Base-by-base conservation (phyloP, 2,329 filamentous ascomycete genomes). In the Colletotrichum liaoningense region DNA sequence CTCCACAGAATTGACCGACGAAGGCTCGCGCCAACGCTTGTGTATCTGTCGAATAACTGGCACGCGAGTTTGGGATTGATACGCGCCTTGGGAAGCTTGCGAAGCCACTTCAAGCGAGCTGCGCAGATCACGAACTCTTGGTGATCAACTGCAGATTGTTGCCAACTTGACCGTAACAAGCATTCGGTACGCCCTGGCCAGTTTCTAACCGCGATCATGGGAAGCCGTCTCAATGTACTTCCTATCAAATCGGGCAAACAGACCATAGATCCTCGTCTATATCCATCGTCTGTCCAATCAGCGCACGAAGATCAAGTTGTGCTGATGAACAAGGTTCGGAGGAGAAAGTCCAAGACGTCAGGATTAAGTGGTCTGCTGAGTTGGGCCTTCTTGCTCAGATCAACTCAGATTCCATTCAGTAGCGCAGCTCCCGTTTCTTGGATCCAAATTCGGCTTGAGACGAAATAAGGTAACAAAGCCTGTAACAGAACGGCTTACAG, bases 381-480 rank as follows among this genome's bases (percentile, higher is more conserved):
- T 22, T 22, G 8, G 4, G 3, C 3, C 42, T 49, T 49, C 19
- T 22, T 49, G 19, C 42, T 49, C 8, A n/a, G 42, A 49, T 22
- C 42, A 49, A 8, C 22, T 22, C 4, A 22, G 16, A 2, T 2
- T 19, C 19, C 16, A 9, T 11, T 8, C 30, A 30, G 24, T 30
- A 16, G 49, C 14, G 6, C 42, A 22, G 7, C 42, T 38, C 66
- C 11, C 33, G 11, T n/a, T 56, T 12, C 58, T 46, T 52, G 63
- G 55, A 55, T 70, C 67, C 42, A 60, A 69, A 64, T 11, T 64
- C 52, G 57, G 49, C 28, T 58, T 22, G n/a, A 49, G 24, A 22
- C 33, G 12, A 0, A 5, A 1, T 35, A 35, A 35, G 33, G 4
- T 12, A 35, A 35, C 2, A 0, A 5, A 35, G 9, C 49, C 54